Base-by-base conservation (phyloP, 139 green algal genomes). In the Eudorina sp. region DNA sequence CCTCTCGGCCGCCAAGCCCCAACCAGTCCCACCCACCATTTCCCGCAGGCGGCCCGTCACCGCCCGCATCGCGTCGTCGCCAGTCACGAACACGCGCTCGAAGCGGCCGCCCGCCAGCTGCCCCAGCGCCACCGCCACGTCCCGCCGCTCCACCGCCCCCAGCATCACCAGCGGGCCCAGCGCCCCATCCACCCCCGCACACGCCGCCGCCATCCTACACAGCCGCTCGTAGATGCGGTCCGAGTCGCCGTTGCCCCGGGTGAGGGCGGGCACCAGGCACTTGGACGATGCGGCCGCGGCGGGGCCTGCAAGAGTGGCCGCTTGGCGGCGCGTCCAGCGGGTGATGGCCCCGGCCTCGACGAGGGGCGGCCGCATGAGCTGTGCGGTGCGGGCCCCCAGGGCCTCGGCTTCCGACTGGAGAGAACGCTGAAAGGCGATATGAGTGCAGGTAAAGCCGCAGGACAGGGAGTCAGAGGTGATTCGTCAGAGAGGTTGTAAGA, bases 91-190 rank as follows among this genome's bases (percentile, higher is more conserved):
- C 41, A 86, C 60, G n/a, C n/a, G 19, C 4, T 76, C n/a, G 5
- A 25, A 29, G 36, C 53, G 14, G 36, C 38, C 53, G 4, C 53
- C 38, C 21, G 31, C 41, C 18, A 58, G 29, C 34, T 68, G 40
- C 31, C 27, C n/a, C 45, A 87, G 43, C 6, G 81, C 27, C 19
- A n/a, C 18, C 3, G 45, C 31, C 45, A 87, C 81, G 45, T 87
- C 81, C 19, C 4, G 1, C 16, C 66, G 45, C 81, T 87, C 81
- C 43, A n/a, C 81, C 45, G 55, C 62, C 8, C 81, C 81, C 64
- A 87, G 81, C 81, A 78, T 87, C 45, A 78, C 45, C 45, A 87
- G 45, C 31, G 81, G 81, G 1, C 81, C 81, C 45, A 87, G 45
- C 31, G 81, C 81, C 2, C 81, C 64, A 34, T 62, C 7, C 80